phyloP scores from a whole-genome alignment of 768 basidiomycete genomes.

The Amanita pallidorosea region DNA sequence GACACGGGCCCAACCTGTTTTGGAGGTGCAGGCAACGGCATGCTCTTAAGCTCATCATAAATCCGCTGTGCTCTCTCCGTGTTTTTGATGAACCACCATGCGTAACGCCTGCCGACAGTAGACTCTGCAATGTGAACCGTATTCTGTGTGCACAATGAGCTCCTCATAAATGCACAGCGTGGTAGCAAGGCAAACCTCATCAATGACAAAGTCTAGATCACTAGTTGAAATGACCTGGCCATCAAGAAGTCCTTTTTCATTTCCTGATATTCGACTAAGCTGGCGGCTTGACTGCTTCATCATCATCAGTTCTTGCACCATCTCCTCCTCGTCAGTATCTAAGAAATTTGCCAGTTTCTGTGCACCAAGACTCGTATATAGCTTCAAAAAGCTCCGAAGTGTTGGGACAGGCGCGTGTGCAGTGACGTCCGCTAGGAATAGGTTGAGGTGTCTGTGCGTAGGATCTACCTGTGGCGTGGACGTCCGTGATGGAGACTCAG shows the following conservation, averaged over 20 bases:
- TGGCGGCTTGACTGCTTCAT: slow-evolving; percentile 85
- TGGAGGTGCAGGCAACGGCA: slow-evolving; percentile 32
- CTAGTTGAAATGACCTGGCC: slow-evolving; percentile 84
- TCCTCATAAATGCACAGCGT: neutral
- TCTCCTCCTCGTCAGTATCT: slow-evolving; percentile 86
- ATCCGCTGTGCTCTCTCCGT: slow-evolving; percentile 87
- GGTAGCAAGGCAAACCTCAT: slow-evolving; percentile 51
- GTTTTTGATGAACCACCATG: slow-evolving; percentile 96
- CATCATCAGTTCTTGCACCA: slow-evolving; percentile 95
- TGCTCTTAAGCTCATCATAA: slow-evolving; percentile 59
- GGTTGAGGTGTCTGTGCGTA: slow-evolving; percentile 70
- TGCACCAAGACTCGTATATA: slow-evolving; percentile 91
- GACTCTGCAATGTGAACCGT: slow-evolving; percentile 97
- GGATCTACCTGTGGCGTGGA: slow-evolving; percentile 46
- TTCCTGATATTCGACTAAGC: slow-evolving; percentile 52
- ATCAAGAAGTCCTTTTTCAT: slow-evolving; percentile 55
- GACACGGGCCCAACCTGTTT: slow-evolving; percentile 13
- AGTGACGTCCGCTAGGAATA: slow-evolving; percentile 77
- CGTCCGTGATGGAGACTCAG: slow-evolving; percentile 20
- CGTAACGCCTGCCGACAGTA: slow-evolving; percentile 86
- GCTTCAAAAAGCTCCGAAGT: slow-evolving; percentile 82
- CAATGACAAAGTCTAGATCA: slow-evolving; percentile 92
- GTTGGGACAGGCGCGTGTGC: slow-evolving; percentile 74
- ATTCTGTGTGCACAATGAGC: slow-evolving; percentile 39
- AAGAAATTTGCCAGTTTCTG: slow-evolving; percentile 88